Conservation (phyloP, 2,329 filamentous ascomycete species). For the Dothideomycetes sp. region DNA sequence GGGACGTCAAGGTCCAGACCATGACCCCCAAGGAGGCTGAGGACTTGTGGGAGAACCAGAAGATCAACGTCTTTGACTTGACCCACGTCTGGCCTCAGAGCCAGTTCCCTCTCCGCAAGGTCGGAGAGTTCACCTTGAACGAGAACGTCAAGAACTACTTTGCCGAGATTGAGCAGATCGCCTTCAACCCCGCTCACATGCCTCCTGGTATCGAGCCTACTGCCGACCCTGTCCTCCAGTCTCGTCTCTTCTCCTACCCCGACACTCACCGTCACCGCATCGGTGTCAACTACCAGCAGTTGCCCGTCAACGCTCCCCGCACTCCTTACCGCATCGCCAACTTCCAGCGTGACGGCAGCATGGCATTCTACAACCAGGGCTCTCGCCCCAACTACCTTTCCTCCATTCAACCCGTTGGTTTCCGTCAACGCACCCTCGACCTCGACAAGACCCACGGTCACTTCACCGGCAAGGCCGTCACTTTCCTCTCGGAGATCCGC, state of each 20-base stretch:
- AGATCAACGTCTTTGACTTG: slow-evolving; percentile 47
- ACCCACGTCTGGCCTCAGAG: slow-evolving; percentile 47
- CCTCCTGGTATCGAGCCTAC: slow-evolving; percentile 60
- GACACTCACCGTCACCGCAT: slow-evolving; percentile 54
- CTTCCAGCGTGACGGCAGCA: slow-evolving; percentile 63
- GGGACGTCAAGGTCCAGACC: slow-evolving; percentile 43
- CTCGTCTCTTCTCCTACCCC: slow-evolving; percentile 61
- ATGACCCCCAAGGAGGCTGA: slow-evolving; percentile 46
- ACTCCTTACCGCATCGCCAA: slow-evolving; percentile 51
- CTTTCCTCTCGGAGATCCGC: slow-evolving; percentile 44
- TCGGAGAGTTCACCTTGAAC: slow-evolving; percentile 45
- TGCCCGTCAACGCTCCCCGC: slow-evolving; percentile 45
- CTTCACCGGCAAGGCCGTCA: slow-evolving; percentile 41
- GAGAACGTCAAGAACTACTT: slow-evolving; percentile 53
- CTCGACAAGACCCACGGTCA: slow-evolving; percentile 42
- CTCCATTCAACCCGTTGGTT: slow-evolving; percentile 43
- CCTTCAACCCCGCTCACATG: slow-evolving; percentile 60
- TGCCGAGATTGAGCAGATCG: slow-evolving; percentile 59
- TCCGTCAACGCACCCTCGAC: slow-evolving; percentile 38
- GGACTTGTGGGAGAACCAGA: slow-evolving; percentile 43
- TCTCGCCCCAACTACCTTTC: slow-evolving; percentile 49
- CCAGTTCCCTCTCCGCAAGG: slow-evolving; percentile 44
- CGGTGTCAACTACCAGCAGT: slow-evolving; percentile 50
- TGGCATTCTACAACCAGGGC: slow-evolving; percentile 60
- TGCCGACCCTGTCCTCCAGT: slow-evolving; percentile 60